Conservation (phyloP, 176 grass and related monocot species). For the Ensete ventricosum region DNA sequence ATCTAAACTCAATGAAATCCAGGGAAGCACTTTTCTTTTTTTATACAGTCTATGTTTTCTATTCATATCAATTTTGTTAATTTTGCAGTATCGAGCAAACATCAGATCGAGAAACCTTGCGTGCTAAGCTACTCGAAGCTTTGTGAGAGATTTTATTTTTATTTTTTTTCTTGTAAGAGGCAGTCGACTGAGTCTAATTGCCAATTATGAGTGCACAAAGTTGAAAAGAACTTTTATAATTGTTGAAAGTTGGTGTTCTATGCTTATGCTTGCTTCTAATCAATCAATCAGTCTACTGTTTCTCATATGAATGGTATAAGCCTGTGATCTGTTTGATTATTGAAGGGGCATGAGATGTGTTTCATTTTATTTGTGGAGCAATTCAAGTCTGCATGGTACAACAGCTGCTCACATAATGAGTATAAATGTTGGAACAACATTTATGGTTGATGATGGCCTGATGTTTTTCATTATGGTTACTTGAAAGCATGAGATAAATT, state of each 20-base stretch:
- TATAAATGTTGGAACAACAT: too few relatives aligned
- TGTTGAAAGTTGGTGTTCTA: not conserved
- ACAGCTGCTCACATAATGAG: too few relatives aligned
- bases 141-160: conserved; percentile 18
- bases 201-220: too few relatives aligned
- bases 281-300: not conserved
- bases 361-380: too few relatives aligned
- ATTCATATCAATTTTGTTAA: not conserved
- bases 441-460: too few relatives aligned
- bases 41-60: not conserved
- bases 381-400: too few relatives aligned
- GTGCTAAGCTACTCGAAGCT: conserved; percentile 46
- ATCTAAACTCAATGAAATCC: not conserved
- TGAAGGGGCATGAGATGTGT: too few relatives aligned
- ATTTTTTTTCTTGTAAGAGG: not conserved
- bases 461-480: too few relatives aligned
- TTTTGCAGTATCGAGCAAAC: conserved; percentile 57
- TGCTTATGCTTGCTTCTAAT: not conserved
- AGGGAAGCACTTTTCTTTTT: not conserved
- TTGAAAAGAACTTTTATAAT: too few relatives aligned
- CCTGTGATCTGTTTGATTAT: too few relatives aligned
- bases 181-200: not conserved
- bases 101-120: conserved; percentile 40
- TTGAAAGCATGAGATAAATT: too few relatives aligned
- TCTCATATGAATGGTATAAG: too few relatives aligned